phyloP scores from a whole-genome alignment of 1,284 basidiomycete genomes.

The Tilletia caries region DNA sequence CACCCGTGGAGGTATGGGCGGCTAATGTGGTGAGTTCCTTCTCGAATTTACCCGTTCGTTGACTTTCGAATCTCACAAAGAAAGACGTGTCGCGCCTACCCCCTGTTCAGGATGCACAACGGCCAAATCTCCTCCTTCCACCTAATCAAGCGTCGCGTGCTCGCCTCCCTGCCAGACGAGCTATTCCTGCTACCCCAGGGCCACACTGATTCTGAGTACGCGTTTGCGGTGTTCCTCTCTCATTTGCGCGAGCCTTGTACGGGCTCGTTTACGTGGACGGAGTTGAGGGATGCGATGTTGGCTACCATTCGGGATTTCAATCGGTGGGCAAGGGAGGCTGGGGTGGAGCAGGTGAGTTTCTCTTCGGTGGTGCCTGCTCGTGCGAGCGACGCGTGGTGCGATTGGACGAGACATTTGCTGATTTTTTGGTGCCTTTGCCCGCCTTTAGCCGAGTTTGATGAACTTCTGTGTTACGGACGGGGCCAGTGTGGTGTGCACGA shows the following conservation, averaged over 20 bases:
- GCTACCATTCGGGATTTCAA: conserved; percentile 44
- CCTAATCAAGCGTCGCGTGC: conserved; percentile 41
- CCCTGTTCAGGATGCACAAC: conserved; percentile 42
- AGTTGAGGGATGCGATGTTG: conserved; percentile 41
- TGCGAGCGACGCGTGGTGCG: background rate
- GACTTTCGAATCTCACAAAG: background rate
- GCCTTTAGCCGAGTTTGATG: conserved; percentile 79
- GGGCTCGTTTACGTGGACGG: conserved; percentile 30
- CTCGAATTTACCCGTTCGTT: no score
- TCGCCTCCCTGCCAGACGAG: conserved; percentile 36
- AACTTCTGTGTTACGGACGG: conserved; percentile 97
- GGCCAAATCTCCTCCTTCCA: conserved; percentile 44
- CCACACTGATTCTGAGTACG: conserved; percentile 46
- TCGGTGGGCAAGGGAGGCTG: conserved; percentile 36
- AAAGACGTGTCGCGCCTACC: background rate
- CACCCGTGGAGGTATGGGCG: conserved; percentile 49
- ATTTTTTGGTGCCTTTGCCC: background rate
- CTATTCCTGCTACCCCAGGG: conserved; percentile 47
- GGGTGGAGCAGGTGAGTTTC: conserved; percentile 28
- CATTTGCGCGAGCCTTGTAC: conserved; percentile 34
- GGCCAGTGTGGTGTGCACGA: conserved; percentile 82
- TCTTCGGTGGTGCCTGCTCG: no score
- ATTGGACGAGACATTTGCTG: background rate
- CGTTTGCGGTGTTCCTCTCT: conserved; percentile 45
- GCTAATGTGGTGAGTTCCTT: conserved; percentile 36